A percentile compares a stretch with the other conserved stretches of the same genome.
phyloP scores from a whole-genome alignment of 139 green algal genomes.

The Chlorella sorokiniana region DNA sequence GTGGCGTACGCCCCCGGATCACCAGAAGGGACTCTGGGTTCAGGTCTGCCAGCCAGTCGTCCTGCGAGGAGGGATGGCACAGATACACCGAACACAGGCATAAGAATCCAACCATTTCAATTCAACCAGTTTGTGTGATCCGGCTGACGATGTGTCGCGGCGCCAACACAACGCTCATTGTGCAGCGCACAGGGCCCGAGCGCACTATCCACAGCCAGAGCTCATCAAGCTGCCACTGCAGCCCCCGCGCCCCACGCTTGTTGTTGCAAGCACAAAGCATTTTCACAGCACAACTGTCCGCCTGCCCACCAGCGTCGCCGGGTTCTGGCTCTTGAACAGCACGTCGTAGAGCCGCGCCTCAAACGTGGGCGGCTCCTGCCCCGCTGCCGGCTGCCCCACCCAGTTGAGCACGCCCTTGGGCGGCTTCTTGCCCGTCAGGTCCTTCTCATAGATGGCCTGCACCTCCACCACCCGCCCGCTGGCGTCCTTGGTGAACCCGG shows the following conservation, averaged over 20 bases:
- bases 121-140: no score
- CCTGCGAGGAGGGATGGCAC: conserved; percentile 28
- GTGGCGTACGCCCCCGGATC: conserved; percentile 56
- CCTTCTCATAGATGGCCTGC: conserved; percentile 57
- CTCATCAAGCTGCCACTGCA: no score
- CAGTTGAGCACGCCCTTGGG: conserved; percentile 95
- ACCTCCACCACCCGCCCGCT: conserved; percentile 73
- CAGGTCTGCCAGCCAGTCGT: conserved; percentile 88
- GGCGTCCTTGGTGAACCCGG: conserved; percentile 55
- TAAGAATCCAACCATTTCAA: no score
- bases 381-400: conserved; percentile 82
- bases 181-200: no score
- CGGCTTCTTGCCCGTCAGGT: conserved; percentile 46
- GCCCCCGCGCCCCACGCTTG: no score
- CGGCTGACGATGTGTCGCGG: no score
- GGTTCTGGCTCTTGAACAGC: conserved; percentile 76
- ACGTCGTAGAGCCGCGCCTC: conserved; percentile 87
- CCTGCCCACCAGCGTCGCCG: not conserved
- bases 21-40: conserved; percentile 73
- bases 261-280: no score
- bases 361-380: conserved; percentile 64
- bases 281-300: not conserved
- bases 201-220: no score
- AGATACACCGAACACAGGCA: not conserved
- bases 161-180: no score